Evolutionary conservation across 345 rosid species (phyloP).

Genomic region (Euclidium syriacum): DNA sequence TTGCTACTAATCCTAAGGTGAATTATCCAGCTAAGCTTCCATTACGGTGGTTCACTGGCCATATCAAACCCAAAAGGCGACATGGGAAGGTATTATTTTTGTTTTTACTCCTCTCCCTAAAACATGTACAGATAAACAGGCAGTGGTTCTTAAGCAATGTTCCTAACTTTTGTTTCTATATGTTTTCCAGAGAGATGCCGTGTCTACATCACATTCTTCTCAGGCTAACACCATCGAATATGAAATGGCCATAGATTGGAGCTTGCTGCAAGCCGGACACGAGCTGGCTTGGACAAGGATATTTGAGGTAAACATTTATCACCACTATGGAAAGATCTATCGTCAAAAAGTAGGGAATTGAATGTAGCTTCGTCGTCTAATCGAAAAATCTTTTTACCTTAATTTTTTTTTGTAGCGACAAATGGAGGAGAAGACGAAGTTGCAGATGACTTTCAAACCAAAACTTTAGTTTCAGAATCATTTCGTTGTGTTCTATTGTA

Average conservation of each 20-base stretch:
- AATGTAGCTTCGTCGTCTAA: not conserved
- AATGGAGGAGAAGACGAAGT: constrained; percentile 35
- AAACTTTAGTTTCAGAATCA: constrained; percentile 21
- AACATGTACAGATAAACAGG: not conserved
- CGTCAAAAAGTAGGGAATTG: not conserved
- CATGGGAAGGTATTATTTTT: constrained; percentile 43
- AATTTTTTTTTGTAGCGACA: constrained; percentile 52
- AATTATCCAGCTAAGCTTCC: constrained; percentile 38
- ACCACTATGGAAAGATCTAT: not conserved
- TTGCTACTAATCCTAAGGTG: constrained; percentile 46
- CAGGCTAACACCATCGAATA: constrained; percentile 77
- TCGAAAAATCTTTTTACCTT: not conserved
- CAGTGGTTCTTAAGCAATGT: not conserved
- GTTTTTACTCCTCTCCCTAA: not conserved
- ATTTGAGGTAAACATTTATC: constrained; percentile 40
- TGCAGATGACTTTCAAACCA: constrained; percentile 32
- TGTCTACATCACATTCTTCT: constrained; percentile 73
- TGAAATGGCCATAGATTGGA: constrained; percentile 80
- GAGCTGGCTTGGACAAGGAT: constrained; percentile 33
- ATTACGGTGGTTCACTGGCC: constrained; percentile 46
- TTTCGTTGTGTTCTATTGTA: not conserved
- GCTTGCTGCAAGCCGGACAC: constrained; percentile 38
- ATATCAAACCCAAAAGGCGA: constrained; percentile 39
- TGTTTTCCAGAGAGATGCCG: constrained; percentile 49
- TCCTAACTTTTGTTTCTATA: not conserved